Percentiles rank a stretch among this genome's conserved stretches.
phyloP scores from a whole-genome alignment of 345 rosid genomes.

The Hypericum androsaemum region DNA sequence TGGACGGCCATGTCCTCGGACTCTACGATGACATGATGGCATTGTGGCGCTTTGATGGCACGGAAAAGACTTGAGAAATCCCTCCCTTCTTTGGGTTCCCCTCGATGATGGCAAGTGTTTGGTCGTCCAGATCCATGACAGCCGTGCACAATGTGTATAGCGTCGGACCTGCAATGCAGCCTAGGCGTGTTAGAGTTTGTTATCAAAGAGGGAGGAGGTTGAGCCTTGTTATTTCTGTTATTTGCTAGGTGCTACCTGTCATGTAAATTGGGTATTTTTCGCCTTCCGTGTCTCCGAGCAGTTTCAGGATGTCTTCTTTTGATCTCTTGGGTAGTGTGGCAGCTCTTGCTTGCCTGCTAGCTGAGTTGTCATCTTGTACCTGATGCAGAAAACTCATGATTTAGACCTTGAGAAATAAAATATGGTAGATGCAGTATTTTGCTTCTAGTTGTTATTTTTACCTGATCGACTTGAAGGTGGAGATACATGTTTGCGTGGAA shows the following conservation, averaged over 20 bases:
- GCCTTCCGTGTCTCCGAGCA: conserved; percentile 39
- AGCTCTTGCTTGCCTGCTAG: conserved; percentile 37
- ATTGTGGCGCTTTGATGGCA: conserved; percentile 13
- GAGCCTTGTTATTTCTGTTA: background rate
- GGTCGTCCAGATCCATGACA: conserved; percentile 34
- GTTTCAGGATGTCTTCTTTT: conserved; percentile 37
- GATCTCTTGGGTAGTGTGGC: conserved; percentile 31
- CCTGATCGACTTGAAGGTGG: conserved; percentile 50
- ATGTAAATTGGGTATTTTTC: conserved; percentile 41
- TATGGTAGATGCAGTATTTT: too few relatives aligned
- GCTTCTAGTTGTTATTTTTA: conserved; percentile 13
- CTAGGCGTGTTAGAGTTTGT: background rate
- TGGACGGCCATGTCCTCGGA: too few relatives aligned
- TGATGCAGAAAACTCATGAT: conserved; percentile 11
- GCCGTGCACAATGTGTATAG: conserved; percentile 42
- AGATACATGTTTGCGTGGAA: conserved; percentile 64
- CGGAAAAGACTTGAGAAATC: conserved; percentile 35
- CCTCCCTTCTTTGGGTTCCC: conserved; percentile 38
- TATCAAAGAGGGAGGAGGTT: conserved; percentile 9
- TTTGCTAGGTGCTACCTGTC: conserved; percentile 27
- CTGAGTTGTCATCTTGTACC: conserved; percentile 45
- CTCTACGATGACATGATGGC: too few relatives aligned
- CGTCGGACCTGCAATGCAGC: conserved; percentile 37
- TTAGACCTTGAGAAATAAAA: too few relatives aligned
- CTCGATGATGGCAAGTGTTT: conserved; percentile 35